Conservation (phyloP, 805 yeast species). For the Kockiozyma suomiensis region DNA sequence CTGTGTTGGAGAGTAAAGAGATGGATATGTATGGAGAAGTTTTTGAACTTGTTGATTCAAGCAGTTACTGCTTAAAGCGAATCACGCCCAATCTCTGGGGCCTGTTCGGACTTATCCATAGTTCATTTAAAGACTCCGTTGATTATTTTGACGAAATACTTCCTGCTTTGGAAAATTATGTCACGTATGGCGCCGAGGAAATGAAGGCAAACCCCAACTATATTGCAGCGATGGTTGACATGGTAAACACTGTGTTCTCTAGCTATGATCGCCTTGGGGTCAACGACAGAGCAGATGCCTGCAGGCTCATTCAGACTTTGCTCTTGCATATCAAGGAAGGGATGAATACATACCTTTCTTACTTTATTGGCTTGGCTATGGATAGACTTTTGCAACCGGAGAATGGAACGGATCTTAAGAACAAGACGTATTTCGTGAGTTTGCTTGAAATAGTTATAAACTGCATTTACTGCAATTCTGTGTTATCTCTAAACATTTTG, state of each 20-base stretch:
- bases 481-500: slow-evolving; percentile 54
- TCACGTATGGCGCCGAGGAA: slow-evolving; percentile 60
- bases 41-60: slow-evolving; percentile 72
- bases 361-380: slow-evolving; percentile 51
- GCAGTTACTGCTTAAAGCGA: slow-evolving; percentile 59
- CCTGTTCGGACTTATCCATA: slow-evolving; percentile 56
- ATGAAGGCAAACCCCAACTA: slow-evolving; percentile 52
- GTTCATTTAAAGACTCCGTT: slow-evolving; percentile 48
- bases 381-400: slow-evolving; percentile 44
- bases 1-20: slow-evolving; percentile 64
- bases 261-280: slow-evolving; percentile 54
- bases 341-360: slow-evolving; percentile 51
- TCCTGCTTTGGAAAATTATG: slow-evolving; percentile 72
- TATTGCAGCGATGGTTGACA: slow-evolving; percentile 53
- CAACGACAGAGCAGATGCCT: slow-evolving; percentile 59
- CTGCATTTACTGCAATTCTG: slow-evolving; percentile 63
- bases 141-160: slow-evolving; percentile 74
- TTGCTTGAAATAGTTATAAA: slow-evolving; percentile 66
- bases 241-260: slow-evolving; percentile 47
- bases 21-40: slow-evolving; percentile 74
- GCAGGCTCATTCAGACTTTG: slow-evolving; percentile 66
- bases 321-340: slow-evolving; percentile 55
- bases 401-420: slow-evolving; percentile 43
- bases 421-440: slow-evolving; percentile 50
- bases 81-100: slow-evolving; percentile 78